Conservation (phyloP, 768 basidiomycete genomes). For the Thelephora ganbajun region DNA sequence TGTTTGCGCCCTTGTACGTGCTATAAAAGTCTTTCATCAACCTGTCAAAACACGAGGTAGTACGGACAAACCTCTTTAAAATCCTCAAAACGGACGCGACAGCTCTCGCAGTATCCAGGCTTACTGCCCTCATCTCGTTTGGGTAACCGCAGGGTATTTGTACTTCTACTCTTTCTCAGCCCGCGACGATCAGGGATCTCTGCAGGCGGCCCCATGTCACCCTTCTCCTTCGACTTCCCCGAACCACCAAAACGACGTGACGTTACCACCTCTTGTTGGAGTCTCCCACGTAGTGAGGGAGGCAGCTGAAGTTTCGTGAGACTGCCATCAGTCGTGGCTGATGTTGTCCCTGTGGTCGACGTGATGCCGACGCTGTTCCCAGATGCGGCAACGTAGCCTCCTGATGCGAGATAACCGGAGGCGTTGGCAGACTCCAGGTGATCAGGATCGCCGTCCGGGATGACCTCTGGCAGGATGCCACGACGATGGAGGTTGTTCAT, state of each 20-base stretch:
- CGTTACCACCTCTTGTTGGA: conserved; percentile 55
- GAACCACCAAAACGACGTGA: conserved; percentile 34
- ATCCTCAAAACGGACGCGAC: conserved; percentile 79
- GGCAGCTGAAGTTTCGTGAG: conserved; percentile 37
- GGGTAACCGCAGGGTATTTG: conserved; percentile 60
- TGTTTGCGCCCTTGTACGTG: conserved; percentile 65
- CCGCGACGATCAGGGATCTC: conserved; percentile 38
- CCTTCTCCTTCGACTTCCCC: conserved; percentile 16
- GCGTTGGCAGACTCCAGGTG: conserved; percentile 42
- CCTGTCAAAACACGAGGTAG: not conserved
- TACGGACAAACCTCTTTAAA: conserved; percentile 53
- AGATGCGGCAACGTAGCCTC: conserved; percentile 76
- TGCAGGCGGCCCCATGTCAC: conserved; percentile 55
- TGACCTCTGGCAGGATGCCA: conserved; percentile 21
- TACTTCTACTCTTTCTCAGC: conserved; percentile 68
- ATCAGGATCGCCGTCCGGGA: conserved; percentile 19
- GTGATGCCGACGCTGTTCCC: conserved; percentile 92
- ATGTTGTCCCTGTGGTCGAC: conserved; percentile 80
- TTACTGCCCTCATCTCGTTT: conserved; percentile 79
- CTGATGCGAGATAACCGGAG: conserved; percentile 56
- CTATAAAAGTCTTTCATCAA: conserved; percentile 23
- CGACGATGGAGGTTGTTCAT: conserved; percentile 63
- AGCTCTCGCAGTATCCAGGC: conserved; percentile 97
- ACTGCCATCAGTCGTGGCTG: conserved; percentile 31
- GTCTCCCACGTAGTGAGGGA: conserved; percentile 34